A percentile compares a stretch with the other conserved stretches of the same genome.
phyloP scores from a whole-genome alignment of 2,329 filamentous ascomycete genomes.

The Coniochaeta hoffmannii region DNA sequence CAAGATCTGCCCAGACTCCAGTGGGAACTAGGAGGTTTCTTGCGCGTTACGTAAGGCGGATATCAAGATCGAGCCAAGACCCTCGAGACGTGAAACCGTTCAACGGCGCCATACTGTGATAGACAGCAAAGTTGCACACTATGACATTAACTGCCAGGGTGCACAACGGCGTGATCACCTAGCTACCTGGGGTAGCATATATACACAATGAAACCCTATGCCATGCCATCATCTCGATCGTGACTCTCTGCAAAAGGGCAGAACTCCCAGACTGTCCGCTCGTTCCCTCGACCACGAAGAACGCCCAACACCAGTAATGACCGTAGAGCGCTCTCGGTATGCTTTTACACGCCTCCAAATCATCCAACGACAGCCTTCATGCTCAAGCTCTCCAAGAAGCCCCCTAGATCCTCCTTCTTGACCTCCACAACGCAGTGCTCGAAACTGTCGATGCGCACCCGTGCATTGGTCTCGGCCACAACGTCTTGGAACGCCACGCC shows the following conservation, averaged over 20 bases:
- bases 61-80: neutral
- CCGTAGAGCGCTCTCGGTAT: neutral
- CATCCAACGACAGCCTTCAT: conserved; percentile 76
- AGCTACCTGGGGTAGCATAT: no score
- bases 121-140: neutral
- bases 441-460: conserved; percentile 91
- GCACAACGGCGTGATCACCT: no score
- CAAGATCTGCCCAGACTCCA: no score
- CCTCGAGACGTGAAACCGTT: no score
- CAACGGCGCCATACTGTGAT: no score
- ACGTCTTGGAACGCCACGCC: conserved; percentile 95
- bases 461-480: conserved; percentile 79
- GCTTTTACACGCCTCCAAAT: conserved; percentile 4
- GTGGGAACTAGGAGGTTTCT: neutral
- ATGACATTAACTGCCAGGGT: no score
- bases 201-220: neutral
- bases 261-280: neutral
- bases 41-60: neutral
- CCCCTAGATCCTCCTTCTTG: conserved; percentile 87
- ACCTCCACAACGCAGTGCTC: conserved; percentile 97
- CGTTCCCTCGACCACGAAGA: neutral
- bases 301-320: neutral
- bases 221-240: neutral
- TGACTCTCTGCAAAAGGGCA: neutral
- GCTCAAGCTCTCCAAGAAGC: conserved; percentile 86